phyloP scores from a whole-genome alignment of 768 basidiomycete genomes.

The Lactifluus piperatus region DNA sequence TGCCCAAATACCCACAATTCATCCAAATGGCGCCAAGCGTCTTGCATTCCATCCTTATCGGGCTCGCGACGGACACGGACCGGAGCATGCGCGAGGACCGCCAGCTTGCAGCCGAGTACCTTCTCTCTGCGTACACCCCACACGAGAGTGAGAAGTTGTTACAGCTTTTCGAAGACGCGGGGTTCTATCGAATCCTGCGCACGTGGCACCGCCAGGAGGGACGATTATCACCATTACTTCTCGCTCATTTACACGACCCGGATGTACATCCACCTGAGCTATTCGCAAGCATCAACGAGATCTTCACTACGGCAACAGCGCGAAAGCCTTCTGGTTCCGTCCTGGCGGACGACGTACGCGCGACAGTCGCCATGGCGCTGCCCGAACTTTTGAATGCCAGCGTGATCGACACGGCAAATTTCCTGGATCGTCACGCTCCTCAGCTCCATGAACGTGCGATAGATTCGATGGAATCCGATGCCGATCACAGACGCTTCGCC shows the following conservation, averaged over 20 bases:
- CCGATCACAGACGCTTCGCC: conserved; percentile 49
- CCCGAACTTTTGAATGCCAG: conserved; percentile 54
- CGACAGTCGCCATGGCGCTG: conserved; percentile 49
- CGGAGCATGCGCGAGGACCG: conserved; percentile 82
- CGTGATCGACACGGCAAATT: conserved; percentile 55
- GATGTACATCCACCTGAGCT: conserved; percentile 49
- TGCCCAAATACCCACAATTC: conserved; percentile 93
- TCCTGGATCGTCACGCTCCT: conserved; percentile 66
- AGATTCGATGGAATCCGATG: conserved; percentile 33
- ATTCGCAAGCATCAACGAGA: conserved; percentile 58
- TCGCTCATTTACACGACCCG: conserved; percentile 68
- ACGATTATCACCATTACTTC: conserved; percentile 66
- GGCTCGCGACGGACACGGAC: conserved; percentile 69
- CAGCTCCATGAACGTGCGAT: conserved; percentile 58
- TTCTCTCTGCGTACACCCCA: conserved; percentile 86
- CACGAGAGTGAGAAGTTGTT: conserved; percentile 63
- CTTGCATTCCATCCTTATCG: conserved; percentile 68
- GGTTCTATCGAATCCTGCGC: conserved; percentile 88
- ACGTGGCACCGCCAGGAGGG: conserved; percentile 68
- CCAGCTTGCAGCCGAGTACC: conserved; percentile 88
- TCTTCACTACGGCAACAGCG: conserved; percentile 39
- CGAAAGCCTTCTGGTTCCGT: conserved; percentile 41
- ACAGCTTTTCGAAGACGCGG: conserved; percentile 64
- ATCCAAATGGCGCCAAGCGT: conserved; percentile 47
- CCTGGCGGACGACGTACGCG: conserved; percentile 50